Percentiles rank a stretch among this genome's conserved stretches.
These are phyloP conservation scores for Hirsutella minnesotensis DNA, from an alignment of 2,329 filamentous ascomycete genomes.

Conservation along the genomic window DNA sequence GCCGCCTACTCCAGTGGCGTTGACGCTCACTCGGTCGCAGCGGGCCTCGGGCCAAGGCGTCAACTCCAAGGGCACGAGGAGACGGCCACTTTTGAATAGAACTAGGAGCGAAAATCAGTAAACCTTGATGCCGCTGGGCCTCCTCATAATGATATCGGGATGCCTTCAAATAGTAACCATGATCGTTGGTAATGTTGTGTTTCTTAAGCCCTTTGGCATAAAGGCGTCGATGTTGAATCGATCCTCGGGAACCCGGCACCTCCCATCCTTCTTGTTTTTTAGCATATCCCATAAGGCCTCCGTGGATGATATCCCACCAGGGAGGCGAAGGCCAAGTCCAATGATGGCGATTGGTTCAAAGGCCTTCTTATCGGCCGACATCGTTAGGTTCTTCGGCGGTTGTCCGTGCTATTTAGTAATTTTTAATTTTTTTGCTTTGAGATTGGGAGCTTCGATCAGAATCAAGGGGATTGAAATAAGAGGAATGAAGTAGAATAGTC, in stretches of 20 bases:
- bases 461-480: too few relatives aligned
- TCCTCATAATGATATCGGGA: too few relatives aligned
- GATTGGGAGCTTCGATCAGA: too few relatives aligned
- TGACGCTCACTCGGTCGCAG: constrained; percentile 30
- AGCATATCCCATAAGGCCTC: constrained; percentile 1
- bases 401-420: too few relatives aligned
- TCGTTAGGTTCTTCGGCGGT: too few relatives aligned
- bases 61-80: constrained; percentile 18
- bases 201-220: too few relatives aligned
- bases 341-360: background rate
- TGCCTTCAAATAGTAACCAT: too few relatives aligned
- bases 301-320: background rate
- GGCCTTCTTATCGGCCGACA: too few relatives aligned
- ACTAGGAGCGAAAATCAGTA: background rate
- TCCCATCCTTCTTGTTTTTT: background rate
- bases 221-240: background rate
- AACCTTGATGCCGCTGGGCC: background rate
- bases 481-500: too few relatives aligned
- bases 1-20: constrained; percentile 30
- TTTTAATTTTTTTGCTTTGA: too few relatives aligned
- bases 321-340: background rate
- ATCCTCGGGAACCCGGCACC: background rate
- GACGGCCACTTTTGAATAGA: constrained; percentile 10
- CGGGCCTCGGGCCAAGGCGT: constrained; percentile 22
- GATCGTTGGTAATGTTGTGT: too few relatives aligned